Conservation (phyloP, 768 basidiomycete genomes). For the Boletus subcaerulescens region DNA sequence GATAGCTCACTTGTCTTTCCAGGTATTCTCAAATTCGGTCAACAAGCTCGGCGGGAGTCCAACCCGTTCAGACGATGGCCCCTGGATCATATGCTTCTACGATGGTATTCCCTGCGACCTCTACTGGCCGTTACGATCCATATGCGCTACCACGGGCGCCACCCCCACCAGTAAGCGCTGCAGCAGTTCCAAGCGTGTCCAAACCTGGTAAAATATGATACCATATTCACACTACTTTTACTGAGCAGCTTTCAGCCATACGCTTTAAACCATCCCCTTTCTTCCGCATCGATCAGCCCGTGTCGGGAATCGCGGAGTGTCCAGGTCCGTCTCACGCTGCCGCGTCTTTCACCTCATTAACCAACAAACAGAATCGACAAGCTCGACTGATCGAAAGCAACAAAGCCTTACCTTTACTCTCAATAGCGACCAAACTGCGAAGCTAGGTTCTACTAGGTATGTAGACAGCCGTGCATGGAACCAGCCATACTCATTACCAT, state of each 20-base stretch:
- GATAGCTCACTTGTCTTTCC: slow-evolving; percentile 10
- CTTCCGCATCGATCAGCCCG: slow-evolving; percentile 60
- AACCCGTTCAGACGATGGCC: slow-evolving; percentile 23
- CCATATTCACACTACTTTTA: neutral
- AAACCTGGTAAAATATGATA: slow-evolving; percentile 29
- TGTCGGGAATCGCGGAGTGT: slow-evolving; percentile 69
- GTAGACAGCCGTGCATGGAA: slow-evolving; percentile 17
- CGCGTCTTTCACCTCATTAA: slow-evolving; percentile 1
- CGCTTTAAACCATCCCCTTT: slow-evolving; percentile 83
- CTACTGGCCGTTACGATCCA: slow-evolving; percentile 57
- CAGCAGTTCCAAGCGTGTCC: slow-evolving; percentile 26
- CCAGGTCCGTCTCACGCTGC: slow-evolving; percentile 52
- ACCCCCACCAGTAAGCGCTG: slow-evolving; percentile 37
- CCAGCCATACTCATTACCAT: slow-evolving; percentile 9
- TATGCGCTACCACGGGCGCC: slow-evolving; percentile 58
- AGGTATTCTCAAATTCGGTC: slow-evolving; percentile 30
- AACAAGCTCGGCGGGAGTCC: slow-evolving; percentile 22
- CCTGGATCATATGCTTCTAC: slow-evolving; percentile 20
- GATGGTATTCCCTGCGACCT: slow-evolving; percentile 22
- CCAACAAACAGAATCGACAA: slow-evolving; percentile 60
- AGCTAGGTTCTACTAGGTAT: slow-evolving; percentile 57
- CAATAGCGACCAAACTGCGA: slow-evolving; percentile 57
- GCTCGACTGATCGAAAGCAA: slow-evolving; percentile 72
- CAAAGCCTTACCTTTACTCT: slow-evolving; percentile 63
- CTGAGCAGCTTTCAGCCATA: slow-evolving; percentile 45